phyloP scores from a whole-genome alignment of 192 early-diverging fungal genomes.

The Globomyces pollinis-pini region DNA sequence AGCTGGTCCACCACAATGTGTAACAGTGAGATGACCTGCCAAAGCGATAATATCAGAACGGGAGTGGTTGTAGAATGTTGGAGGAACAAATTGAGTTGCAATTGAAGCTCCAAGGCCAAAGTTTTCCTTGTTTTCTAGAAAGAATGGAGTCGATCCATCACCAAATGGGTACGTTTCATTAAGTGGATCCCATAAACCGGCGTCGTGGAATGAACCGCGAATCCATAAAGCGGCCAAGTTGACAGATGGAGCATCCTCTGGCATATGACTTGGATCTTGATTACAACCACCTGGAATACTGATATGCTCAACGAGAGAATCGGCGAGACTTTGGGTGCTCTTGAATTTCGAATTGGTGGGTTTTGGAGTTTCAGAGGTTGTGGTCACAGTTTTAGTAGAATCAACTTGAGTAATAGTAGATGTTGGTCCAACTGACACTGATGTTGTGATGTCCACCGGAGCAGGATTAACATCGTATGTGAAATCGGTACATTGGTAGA shows the following conservation, averaged over 20 bases:
- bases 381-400: background rate
- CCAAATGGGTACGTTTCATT: too few relatives aligned
- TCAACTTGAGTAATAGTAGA: background rate
- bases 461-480: background rate
- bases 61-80: background rate
- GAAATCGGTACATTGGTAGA: background rate
- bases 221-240: slow-evolving; percentile 34
- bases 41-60: slow-evolving; percentile 24
- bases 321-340: background rate
- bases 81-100: background rate
- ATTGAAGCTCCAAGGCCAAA: background rate
- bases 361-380: too few relatives aligned
- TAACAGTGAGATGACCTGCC: slow-evolving; percentile 19
- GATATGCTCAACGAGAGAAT: background rate
- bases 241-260: slow-evolving; percentile 8
- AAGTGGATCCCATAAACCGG: too few relatives aligned
- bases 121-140: background rate
- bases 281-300: background rate
- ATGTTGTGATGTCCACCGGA: too few relatives aligned
- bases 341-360: too few relatives aligned
- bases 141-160: background rate
- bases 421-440: too few relatives aligned
- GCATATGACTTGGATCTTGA: background rate
- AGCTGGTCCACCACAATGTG: slow-evolving; percentile 24
- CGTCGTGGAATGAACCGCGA: slow-evolving; percentile 29